Evolutionary conservation across 2,329 filamentous ascomycete genomes (phyloP), one percentile per base, ranked within the genome.

Genomic region (Hymenoscyphus linearis): DNA sequence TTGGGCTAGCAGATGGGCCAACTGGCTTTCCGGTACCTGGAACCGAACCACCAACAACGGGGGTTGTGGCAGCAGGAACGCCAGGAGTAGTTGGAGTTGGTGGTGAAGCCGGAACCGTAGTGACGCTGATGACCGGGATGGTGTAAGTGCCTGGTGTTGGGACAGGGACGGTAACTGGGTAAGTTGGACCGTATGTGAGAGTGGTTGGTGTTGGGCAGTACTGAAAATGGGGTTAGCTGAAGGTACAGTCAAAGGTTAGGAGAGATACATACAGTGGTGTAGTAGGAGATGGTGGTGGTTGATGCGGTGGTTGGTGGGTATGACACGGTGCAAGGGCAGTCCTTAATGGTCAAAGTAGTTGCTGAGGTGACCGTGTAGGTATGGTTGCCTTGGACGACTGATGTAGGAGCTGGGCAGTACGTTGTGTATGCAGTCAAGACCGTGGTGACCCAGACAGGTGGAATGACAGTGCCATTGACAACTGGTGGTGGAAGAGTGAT

Each of bases 181-280:
- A 27, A 18, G 52, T 53, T 62, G 69, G 72, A 60, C 73, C 74
- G 66, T 77, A 71, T 40, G 75, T 74, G 64, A 82, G 66, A 31
- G 73, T 74, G 57, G 81, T 82, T 37, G 80, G 70, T 62, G 69
- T 69, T 3, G 81, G 79, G 76, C 81, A 65, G 60, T 63, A 64
- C 56, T 58, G 56, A 9, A 4, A 9, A 52, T 18, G 4, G 27
- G 7, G 31, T 13, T 58, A 25, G 36, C 7, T 52, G 2, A 18
- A 22, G 40, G 35, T 34, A 6, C 26, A 31, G 7, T 27, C 7
- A 47, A 22, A 44, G 10, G 12, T 10, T n/a, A 13, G 2, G 5
- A 16, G 13, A 26, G 13, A 12, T 34, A 52, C 56, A 12, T 58
- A 53, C 47, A 7, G 65, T 68, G 3, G 66, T 67, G 16, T 58